Conservation (phyloP, 129 eudicot genomes). For the Ambrosia trifida region DNA sequence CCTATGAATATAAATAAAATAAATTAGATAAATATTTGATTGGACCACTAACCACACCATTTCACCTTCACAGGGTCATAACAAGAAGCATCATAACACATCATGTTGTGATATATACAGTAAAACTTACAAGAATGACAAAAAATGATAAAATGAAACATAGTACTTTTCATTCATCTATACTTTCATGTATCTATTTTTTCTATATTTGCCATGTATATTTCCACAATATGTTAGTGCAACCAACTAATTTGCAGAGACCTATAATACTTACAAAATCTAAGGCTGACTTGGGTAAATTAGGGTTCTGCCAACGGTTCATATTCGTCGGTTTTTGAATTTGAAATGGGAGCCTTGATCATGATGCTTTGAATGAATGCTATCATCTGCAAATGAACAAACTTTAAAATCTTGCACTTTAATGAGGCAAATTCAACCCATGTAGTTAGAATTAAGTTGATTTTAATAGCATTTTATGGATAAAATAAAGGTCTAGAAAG, state of each 20-base stretch:
- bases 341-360: slow-evolving; percentile 41
- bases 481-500: too few species aligned
- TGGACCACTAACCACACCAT: too few species aligned
- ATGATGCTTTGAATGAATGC: slow-evolving; percentile 54
- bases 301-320: slow-evolving; percentile 29
- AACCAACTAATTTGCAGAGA: background rate
- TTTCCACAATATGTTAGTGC: background rate
- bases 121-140: too few species aligned
- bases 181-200: background rate
- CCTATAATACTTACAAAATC: slow-evolving; percentile 1
- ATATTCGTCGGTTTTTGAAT: slow-evolving; percentile 16
- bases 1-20: too few species aligned
- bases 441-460: background rate
- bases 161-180: background rate
- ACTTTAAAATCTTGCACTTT: background rate
- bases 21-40: too few species aligned
- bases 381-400: slow-evolving; percentile 49
- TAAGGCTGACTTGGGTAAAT: background rate
- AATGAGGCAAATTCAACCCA: background rate
- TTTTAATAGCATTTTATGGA: too few species aligned
- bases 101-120: too few species aligned
- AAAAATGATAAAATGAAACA: too few species aligned
- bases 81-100: too few species aligned
- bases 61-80: too few species aligned
- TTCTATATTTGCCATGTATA: background rate